phyloP scores from a whole-genome alignment of 2,329 filamentous ascomycete genomes.

The Arthroderma uncinatum region DNA sequence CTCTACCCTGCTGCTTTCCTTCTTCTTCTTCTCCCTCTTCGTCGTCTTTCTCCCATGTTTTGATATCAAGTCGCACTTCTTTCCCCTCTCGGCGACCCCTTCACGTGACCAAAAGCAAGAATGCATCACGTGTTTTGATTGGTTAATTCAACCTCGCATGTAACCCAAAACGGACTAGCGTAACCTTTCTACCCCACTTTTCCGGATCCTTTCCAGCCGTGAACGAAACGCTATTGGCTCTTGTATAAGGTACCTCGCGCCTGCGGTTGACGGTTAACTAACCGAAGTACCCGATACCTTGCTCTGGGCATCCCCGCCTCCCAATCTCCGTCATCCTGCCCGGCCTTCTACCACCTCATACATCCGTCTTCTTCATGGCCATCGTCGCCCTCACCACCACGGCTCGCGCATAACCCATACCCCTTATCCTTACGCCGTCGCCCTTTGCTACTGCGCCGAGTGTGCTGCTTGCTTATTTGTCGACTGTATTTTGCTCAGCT shows the following conservation, averaged over 20 bases:
- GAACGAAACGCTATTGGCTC: background rate
- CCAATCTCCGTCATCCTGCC: background rate
- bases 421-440: background rate
- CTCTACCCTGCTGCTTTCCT: background rate
- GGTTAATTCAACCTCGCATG: background rate
- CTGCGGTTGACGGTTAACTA: background rate
- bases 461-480: background rate
- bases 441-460: background rate
- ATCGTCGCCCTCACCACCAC: background rate
- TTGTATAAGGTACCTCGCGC: background rate
- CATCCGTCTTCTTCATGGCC: background rate
- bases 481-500: background rate
- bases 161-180: background rate
- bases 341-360: background rate
- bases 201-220: background rate
- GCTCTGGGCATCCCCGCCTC: conserved; percentile 7
- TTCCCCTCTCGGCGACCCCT: background rate
- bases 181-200: background rate
- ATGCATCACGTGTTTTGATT: background rate
- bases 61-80: background rate
- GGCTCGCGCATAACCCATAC: background rate
- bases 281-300: conserved; percentile 4
- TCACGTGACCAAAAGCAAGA: background rate
- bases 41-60: background rate
- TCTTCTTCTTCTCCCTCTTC: background rate